phyloP scores from a whole-genome alignment of 345 rosid species.

The Aquilaria yunnanensis region DNA sequence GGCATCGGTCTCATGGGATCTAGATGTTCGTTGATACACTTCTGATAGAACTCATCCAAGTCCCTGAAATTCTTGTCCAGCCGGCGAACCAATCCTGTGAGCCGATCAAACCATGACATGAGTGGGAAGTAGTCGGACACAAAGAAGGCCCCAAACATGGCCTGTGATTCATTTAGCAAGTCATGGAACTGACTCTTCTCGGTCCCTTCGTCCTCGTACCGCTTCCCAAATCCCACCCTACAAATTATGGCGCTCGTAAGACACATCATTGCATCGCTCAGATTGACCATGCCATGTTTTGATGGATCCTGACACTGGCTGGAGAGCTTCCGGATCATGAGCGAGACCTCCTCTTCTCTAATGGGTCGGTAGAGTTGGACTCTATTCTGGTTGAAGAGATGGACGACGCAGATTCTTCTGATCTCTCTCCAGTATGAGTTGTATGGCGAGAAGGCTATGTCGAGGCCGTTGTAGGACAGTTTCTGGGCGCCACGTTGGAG shows the following conservation, averaged over 20 bases:
- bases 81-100: constrained; percentile 24
- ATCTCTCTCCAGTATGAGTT: constrained; percentile 26
- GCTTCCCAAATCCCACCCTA: constrained; percentile 28
- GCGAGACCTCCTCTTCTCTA: constrained; percentile 23
- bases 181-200: constrained; percentile 28
- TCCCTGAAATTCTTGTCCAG: constrained; percentile 24
- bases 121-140: constrained; percentile 34
- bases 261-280: constrained; percentile 24
- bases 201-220: constrained; percentile 28
- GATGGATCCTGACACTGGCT: background rate
- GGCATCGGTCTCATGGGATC: constrained; percentile 29
- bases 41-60: constrained; percentile 29
- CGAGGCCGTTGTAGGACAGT: constrained; percentile 25
- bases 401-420: constrained; percentile 24
- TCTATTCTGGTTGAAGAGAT: constrained; percentile 22
- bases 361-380: constrained; percentile 28
- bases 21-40: constrained; percentile 27
- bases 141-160: constrained; percentile 24
- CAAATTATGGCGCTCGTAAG: constrained; percentile 28
- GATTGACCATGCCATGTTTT: constrained; percentile 3
- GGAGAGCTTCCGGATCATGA: constrained; percentile 19
- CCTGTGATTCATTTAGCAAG: constrained; percentile 27
- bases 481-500: constrained; percentile 18
- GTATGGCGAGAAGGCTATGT: constrained; percentile 23
- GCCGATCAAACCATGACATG: constrained; percentile 27